phyloP scores from a whole-genome alignment of 805 yeast genomes.

The Danielozyma ontarioensis region DNA sequence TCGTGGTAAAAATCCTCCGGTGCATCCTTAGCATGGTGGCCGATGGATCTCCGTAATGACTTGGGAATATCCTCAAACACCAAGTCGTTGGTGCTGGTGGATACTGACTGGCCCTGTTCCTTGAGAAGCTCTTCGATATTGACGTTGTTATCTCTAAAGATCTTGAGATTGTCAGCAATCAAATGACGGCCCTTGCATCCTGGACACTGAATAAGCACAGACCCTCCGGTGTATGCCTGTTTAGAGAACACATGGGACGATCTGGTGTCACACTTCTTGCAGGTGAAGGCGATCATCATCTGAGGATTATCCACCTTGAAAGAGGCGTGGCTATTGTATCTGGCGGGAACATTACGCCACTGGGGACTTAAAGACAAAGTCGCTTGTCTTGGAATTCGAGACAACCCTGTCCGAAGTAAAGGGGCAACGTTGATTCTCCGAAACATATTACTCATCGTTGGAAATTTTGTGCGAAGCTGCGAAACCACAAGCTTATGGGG shows the following conservation, averaged over 20 bases:
- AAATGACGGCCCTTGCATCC: slow-evolving; percentile 83
- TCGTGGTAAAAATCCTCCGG: slow-evolving; percentile 37
- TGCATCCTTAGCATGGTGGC: slow-evolving; percentile 66
- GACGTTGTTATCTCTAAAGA: slow-evolving; percentile 72
- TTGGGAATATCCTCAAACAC: slow-evolving; percentile 67
- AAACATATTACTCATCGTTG: too few relatives aligned
- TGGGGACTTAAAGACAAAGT: too few relatives aligned
- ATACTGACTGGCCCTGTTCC: slow-evolving; percentile 71
- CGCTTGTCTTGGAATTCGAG: too few relatives aligned
- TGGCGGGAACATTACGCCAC: too few relatives aligned
- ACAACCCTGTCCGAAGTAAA: too few relatives aligned
- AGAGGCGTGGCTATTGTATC: not conserved
- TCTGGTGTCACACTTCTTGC: slow-evolving; percentile 78
- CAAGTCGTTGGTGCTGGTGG: slow-evolving; percentile 60
- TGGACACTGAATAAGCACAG: slow-evolving; percentile 88
- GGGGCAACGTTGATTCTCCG: too few relatives aligned
- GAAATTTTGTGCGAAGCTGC: too few relatives aligned
- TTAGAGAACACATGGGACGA: slow-evolving; percentile 89
- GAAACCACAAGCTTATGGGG: too few relatives aligned
- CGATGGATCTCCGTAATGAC: slow-evolving; percentile 43
- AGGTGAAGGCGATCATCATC: slow-evolving; percentile 85
- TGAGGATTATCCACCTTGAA: slow-evolving; percentile 69
- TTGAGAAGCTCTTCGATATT: slow-evolving; percentile 76
- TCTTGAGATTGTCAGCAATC: slow-evolving; percentile 71
- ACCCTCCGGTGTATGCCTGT: slow-evolving; percentile 83